phyloP scores from a whole-genome alignment of 352 stramenopile species.

The Pythium insidiosum region DNA sequence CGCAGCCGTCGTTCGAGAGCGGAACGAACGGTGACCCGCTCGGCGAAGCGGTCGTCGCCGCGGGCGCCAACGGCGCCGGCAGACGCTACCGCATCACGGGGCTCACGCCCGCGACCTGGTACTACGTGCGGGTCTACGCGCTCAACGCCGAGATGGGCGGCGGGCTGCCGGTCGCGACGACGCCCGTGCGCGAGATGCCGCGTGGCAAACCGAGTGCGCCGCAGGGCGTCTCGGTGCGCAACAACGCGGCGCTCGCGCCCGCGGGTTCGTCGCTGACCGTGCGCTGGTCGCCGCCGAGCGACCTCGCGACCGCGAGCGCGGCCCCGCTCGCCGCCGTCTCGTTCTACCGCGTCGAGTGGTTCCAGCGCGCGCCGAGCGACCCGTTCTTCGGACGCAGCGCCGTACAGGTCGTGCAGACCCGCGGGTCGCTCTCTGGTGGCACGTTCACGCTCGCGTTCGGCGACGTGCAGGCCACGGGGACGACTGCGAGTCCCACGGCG shows the following conservation, averaged over 20 bases:
- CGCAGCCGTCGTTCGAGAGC: constrained; percentile 64
- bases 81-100: constrained; percentile 38
- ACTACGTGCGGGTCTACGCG: constrained; percentile 67
- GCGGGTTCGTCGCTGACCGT: constrained; percentile 44
- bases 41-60: constrained; percentile 21
- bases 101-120: constrained; percentile 34
- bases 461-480: constrained; percentile 1
- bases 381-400: constrained; percentile 50
- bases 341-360: constrained; percentile 69
- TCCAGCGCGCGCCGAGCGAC: constrained; percentile 32
- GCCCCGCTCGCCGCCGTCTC: constrained; percentile 8
- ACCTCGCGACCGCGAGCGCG: constrained; percentile 6
- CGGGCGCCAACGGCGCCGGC: constrained; percentile 1
- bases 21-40: constrained; percentile 46
- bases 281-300: constrained; percentile 31
- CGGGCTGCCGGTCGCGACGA: constrained; percentile 28
- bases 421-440: constrained; percentile 31
- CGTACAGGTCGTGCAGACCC: constrained; percentile 49
- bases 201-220: constrained; percentile 38
- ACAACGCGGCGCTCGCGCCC: constrained; percentile 21
- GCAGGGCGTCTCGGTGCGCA: constrained; percentile 23
- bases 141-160: constrained; percentile 49
- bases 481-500: too few species aligned
- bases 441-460: constrained; percentile 66
- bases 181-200: constrained; percentile 53